Evolutionary conservation across 768 basidiomycete species (phyloP), one percentile per base, ranked within the genome.

Genomic region (Cyathus striatus): DNA sequence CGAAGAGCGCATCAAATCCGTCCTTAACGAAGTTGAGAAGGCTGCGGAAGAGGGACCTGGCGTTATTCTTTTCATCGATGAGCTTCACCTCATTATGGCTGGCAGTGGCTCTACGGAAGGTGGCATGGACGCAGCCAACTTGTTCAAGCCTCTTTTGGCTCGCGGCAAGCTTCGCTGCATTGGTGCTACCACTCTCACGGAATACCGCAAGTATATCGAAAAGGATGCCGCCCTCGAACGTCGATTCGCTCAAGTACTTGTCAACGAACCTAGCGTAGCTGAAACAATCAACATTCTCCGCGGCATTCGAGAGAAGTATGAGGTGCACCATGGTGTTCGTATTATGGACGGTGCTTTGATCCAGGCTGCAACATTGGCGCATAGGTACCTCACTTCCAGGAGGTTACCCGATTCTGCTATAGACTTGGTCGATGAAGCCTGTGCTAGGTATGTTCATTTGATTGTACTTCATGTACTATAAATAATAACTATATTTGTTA

Each of bases 51-150:
- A 88, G 35, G 84, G 88, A 32, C 75, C 76, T 4, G 80, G 82
- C 14, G 76, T 97, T 53, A 90, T 97, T 48, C 79, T 99, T 26
- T 97, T 97, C 73, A 81, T 98, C 51, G 94, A 99, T 53, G 95
- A 97, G 59, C 62, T 91, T 20, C 93, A 97, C 59, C 82, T 96
- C 32, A 85, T 97, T 65, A 92, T 96, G 89, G 84, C 90, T 2
- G 90, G 89, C 3, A 75, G 82, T 40, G 90, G 90, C 14, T 68
- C 78, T 2, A 82, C 86, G 57, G 87, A 89, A 23, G 86, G 85
- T 13, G 90, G 92, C 23, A 93, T 96, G 90, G 93, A 96, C 54
- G 94, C 92, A 1, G 86, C 79, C 6, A 94, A 92, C 62, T 66
- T 95, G 18, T 86, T 95, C 68, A 96, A 96, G 61, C 95, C 95